Conservation (phyloP, 441 rosid species). For the Geranium incanum region DNA sequence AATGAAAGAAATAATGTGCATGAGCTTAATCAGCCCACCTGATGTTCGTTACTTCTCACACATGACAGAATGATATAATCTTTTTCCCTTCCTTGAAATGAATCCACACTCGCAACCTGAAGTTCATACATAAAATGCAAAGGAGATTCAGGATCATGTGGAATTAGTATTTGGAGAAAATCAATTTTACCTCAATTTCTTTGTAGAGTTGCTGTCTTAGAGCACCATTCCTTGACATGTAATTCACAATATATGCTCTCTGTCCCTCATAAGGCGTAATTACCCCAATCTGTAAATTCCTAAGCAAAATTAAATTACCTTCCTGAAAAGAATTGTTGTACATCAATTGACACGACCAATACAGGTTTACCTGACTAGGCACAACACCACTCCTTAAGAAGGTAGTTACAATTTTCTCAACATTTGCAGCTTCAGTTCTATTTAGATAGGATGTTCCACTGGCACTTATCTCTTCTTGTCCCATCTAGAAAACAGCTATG, state of each 20-base stretch:
- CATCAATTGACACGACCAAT: conserved; percentile 11
- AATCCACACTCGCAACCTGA: conserved; percentile 99
- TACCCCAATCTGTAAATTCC: conserved; percentile 71
- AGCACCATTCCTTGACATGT: conserved; percentile 97
- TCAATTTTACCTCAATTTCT: conserved; percentile 76
- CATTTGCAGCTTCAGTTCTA: conserved; percentile 99
- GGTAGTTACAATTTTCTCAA: conserved; percentile 96
- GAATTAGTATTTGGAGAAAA: conserved; percentile 12
- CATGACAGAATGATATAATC: conserved; percentile 97
- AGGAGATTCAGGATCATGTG: conserved; percentile 13
- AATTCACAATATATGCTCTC: conserved; percentile 94
- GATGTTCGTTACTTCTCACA: conserved; percentile 98
- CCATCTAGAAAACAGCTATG: conserved; percentile 59
- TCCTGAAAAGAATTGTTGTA: background rate
- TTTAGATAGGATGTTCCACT: conserved; percentile 98
- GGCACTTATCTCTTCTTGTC: conserved; percentile 99
- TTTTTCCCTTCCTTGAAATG: conserved; percentile 99
- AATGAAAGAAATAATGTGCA: background rate
- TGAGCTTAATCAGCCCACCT: conserved; percentile 42
- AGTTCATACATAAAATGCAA: conserved; percentile 20
- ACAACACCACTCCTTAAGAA: conserved; percentile 96
- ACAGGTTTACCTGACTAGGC: conserved; percentile 66
- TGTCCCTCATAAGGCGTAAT: conserved; percentile 99
- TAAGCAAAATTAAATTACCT: conserved; percentile 4
- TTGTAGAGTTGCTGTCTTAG: conserved; percentile 96